Evolutionary conservation across 306 rosid genomes (phyloP), one percentile per base, ranked within the genome.

Genomic region (Vigna mungo): DNA sequence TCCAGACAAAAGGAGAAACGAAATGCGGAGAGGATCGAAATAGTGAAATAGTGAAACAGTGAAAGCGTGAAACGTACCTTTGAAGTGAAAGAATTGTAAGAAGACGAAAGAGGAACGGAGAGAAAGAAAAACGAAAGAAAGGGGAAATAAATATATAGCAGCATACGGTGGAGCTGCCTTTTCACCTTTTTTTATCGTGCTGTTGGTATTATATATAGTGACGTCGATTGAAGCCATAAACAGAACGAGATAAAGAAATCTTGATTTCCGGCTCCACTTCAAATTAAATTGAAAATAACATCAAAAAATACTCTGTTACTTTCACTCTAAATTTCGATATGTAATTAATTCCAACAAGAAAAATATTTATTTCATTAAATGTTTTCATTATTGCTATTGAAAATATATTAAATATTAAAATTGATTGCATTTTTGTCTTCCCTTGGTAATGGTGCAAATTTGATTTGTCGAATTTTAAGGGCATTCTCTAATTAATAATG

Each of bases 231-330:
- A 41, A 41, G 18, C 52, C 23, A 66, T 66, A 66, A 20, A 66
- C 17, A 25, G 27, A 73, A 58, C 18, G 8, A 53, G 20, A 52
- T 10, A 10, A 34, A 16, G 47, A n/a, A 0, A 3, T 46, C 68
- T 86, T 88, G 78, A 88, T 89, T 88, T 72, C 61, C 64, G 25
- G 3, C 13, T 32, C 13, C 7, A 3, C 67, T 11, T 56, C 39
- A 59, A 27, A 59, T 56, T 56, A 36, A 36, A 54, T 11, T 14
- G 21, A 41, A 39, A 39, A 39, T 54, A 9, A 54, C 37, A 2
- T n/a, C 2, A 27, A 15, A 51, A 51, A n/a, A 5, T 51, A 48
- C 53, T 4, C 4, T 9, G 8, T 7, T 37, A 0, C 36, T 32
- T 32, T 32, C 4, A 32, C 36, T 25, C 27, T 2, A 25, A 27